Percentiles rank a stretch among this genome's conserved stretches.
Evolutionary conservation across 225 moss, liverwort and hornwort genomes (phyloP).

Genomic region (Bryum argenteum): DNA sequence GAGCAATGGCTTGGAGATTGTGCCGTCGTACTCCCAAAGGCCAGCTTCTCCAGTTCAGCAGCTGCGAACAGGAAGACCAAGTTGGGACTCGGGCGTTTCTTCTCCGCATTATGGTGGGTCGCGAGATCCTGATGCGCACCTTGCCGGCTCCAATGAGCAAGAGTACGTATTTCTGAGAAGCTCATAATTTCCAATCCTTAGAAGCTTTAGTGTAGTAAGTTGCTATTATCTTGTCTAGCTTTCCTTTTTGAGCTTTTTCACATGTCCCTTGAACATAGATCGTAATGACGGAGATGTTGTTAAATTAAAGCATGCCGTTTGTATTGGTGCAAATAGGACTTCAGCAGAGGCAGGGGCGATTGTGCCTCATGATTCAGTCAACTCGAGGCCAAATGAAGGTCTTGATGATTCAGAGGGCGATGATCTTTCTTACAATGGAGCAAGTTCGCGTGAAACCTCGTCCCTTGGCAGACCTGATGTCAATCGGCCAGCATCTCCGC

Average conservation of each 20-base stretch:
- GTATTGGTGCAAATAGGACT: conserved; percentile 44
- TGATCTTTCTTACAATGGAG: conserved; percentile 48
- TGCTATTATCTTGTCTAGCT: conserved; percentile 21
- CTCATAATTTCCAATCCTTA: background rate
- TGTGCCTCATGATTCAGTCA: conserved; percentile 50
- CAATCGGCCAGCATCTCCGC: conserved; percentile 66
- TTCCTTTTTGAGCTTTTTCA: background rate
- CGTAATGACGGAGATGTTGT: background rate
- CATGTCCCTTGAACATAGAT: conserved; percentile 21
- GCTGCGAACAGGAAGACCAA: conserved; percentile 59
- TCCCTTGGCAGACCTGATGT: conserved; percentile 64
- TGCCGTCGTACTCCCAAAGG: conserved; percentile 70
- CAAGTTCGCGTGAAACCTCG: conserved; percentile 35
- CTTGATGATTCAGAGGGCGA: conserved; percentile 57
- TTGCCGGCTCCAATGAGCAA: conserved; percentile 56
- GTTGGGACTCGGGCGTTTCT: conserved; percentile 71
- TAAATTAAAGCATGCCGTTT: conserved; percentile 21
- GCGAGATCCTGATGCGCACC: conserved; percentile 58
- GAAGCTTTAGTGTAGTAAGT: background rate
- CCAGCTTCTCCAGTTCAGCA: conserved; percentile 72
- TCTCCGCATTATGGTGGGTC: conserved; percentile 66
- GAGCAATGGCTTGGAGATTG: conserved; percentile 95
- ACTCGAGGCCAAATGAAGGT: conserved; percentile 40
- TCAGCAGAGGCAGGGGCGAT: conserved; percentile 52
- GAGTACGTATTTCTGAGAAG: conserved; percentile 57